A percentile compares a stretch with the other conserved stretches of the same genome.
These are phyloP conservation scores for Cystobasidium sp. DNA, from an alignment of 1,284 basidiomycete species.

Conservation along the genomic window DNA sequence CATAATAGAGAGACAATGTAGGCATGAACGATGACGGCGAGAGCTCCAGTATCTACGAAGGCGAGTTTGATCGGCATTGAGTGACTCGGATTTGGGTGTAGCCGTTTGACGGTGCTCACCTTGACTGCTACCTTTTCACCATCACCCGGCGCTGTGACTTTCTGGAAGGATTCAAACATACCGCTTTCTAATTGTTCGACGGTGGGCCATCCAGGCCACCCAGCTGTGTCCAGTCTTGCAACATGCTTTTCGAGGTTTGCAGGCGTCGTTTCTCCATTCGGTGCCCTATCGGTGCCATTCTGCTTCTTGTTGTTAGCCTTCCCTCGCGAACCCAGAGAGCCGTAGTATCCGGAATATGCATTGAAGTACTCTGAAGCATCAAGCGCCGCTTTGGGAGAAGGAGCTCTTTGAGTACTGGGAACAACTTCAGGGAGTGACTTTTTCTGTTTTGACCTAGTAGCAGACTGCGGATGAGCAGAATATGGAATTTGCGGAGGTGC, in stretches of 20 bases:
- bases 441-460: not conserved
- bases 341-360: slow-evolving; percentile 19
- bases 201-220: slow-evolving; percentile 21
- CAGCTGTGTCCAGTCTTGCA: not conserved
- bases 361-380: slow-evolving; percentile 8
- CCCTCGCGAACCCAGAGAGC: not conserved
- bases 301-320: slow-evolving; percentile 26
- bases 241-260: not conserved
- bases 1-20: slow-evolving; percentile 47
- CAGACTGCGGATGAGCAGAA: not conserved
- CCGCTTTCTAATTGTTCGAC: slow-evolving; percentile 3
- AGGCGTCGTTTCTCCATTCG: not conserved
- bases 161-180: slow-evolving; percentile 1
- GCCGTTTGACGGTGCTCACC: slow-evolving; percentile 19
- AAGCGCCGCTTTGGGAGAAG: not conserved
- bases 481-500: slow-evolving; percentile 42
- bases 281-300: not conserved
- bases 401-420: not conserved
- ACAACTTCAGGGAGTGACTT: not conserved
- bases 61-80: not conserved
- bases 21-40: slow-evolving; percentile 47
- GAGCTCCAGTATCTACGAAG: slow-evolving; percentile 49
- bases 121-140: slow-evolving; percentile 44
- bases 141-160: slow-evolving; percentile 4
- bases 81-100: not conserved